Conservation (phyloP, 352 stramenopile genomes). For the Pythium utonaiense region DNA sequence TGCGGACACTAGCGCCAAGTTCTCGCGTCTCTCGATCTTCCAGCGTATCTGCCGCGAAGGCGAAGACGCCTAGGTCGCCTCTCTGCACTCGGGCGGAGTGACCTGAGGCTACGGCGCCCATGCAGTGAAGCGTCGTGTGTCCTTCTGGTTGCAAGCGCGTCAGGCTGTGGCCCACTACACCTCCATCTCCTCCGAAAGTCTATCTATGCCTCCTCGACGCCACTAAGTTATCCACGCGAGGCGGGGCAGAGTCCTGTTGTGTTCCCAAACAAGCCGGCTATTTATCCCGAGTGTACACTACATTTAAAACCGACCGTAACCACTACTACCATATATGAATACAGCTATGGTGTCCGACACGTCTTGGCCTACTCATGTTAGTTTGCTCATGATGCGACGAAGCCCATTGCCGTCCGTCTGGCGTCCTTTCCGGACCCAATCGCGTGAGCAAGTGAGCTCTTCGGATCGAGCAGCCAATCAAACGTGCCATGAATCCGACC, state of each 20-base stretch:
- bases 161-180: no score
- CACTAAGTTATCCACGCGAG: slow-evolving; percentile 3
- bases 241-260: slow-evolving; percentile 1
- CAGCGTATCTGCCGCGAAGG: slow-evolving; percentile 80
- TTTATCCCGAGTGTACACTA: slow-evolving; percentile 21
- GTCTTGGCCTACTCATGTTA: no score
- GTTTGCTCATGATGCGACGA: no score
- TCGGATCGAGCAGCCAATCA: slow-evolving; percentile 8
- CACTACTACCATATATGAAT: slow-evolving; percentile 13
- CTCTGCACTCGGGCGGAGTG: background rate
- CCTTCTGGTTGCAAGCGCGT: no score
- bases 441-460: background rate
- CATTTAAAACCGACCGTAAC: background rate
- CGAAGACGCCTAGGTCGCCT: slow-evolving; percentile 25
- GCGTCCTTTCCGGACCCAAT: background rate
- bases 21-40: slow-evolving; percentile 78
- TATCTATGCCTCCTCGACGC: background rate
- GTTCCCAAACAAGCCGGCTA: slow-evolving; percentile 8
- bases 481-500: background rate
- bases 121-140: background rate
- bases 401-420: no score
- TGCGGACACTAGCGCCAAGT: slow-evolving; percentile 37
- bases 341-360: slow-evolving; percentile 1
- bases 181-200: background rate
- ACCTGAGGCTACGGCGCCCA: background rate